These are phyloP conservation scores for Stropharia rugosoannulata DNA, from an alignment of 768 basidiomycete genomes.

Conservation along the genomic window DNA sequence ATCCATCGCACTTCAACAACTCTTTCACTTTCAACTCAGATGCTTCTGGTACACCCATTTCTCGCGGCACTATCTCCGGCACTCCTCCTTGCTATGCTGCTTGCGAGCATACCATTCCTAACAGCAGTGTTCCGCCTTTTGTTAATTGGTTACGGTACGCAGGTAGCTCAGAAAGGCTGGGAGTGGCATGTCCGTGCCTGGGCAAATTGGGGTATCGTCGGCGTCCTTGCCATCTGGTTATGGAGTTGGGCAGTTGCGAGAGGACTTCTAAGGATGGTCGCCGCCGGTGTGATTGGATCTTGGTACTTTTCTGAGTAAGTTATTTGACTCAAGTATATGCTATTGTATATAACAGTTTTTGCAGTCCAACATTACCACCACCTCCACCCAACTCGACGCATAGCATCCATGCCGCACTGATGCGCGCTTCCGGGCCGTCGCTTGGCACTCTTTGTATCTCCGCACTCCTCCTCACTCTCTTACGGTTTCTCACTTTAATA, in stretches of 20 bases:
- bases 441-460: constrained; percentile 79
- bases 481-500: constrained; percentile 57
- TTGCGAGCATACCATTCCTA: constrained; percentile 77
- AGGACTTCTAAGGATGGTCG: constrained; percentile 72
- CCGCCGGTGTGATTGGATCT: constrained; percentile 82
- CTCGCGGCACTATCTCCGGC: constrained; percentile 73
- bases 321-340: constrained; percentile 2
- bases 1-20: constrained; percentile 65
- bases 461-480: constrained; percentile 69
- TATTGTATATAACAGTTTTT: not conserved
- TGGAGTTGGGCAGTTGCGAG: constrained; percentile 80
- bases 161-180: constrained; percentile 16
- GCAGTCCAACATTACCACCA: constrained; percentile 32
- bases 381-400: constrained; percentile 63
- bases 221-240: constrained; percentile 64
- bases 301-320: constrained; percentile 81
- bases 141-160: constrained; percentile 56
- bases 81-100: constrained; percentile 63
- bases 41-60: constrained; percentile 72
- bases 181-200: constrained; percentile 42
- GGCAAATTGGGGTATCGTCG: constrained; percentile 43
- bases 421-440: constrained; percentile 78
- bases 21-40: constrained; percentile 60
- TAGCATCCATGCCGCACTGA: constrained; percentile 73
- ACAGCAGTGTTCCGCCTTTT: constrained; percentile 78